A percentile compares a stretch with the other conserved stretches of the same genome.
Conservation (phyloP, 192 early-diverging fungal species). For the Podila epicladia region DNA sequence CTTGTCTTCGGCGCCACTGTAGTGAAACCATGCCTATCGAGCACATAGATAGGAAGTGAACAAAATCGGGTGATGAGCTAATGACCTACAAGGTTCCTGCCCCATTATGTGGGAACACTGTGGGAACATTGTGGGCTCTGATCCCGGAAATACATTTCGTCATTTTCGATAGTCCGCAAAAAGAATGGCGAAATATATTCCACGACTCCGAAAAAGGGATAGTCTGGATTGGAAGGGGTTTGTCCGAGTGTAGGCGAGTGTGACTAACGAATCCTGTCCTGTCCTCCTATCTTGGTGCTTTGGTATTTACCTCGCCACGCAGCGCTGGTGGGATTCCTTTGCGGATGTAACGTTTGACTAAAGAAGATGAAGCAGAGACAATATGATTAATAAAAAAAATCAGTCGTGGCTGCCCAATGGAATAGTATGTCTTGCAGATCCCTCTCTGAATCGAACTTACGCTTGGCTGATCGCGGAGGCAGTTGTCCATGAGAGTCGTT, state of each 20-base stretch:
- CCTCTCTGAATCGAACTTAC: conserved; percentile 24
- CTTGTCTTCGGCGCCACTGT: conserved; percentile 74
- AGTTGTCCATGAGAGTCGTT: conserved; percentile 53
- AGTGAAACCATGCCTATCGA: conserved; percentile 71
- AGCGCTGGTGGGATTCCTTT: conserved; percentile 82
- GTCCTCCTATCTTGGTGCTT: too few relatives aligned
- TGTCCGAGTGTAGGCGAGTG: not conserved
- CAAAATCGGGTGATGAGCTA: not conserved
- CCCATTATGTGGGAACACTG: too few relatives aligned
- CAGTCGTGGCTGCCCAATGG: too few relatives aligned
- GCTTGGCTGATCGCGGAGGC: conserved; percentile 54
- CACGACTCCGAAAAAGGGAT: too few relatives aligned
- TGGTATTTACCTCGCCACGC: conserved; percentile 57
- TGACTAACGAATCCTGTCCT: not conserved
- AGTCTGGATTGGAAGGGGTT: not conserved
- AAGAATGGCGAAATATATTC: too few relatives aligned
- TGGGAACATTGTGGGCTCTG: too few relatives aligned
- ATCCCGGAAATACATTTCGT: not conserved
- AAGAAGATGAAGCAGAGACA: not conserved
- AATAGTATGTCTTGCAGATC: too few relatives aligned
- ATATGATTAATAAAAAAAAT: too few relatives aligned
- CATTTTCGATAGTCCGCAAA: conserved; percentile 2
- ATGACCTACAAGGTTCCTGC: conserved; percentile 2
- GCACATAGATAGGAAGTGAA: not conserved
- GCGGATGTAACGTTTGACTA: conserved; percentile 79